Base-by-base conservation (phyloP, 192 early-diverging fungal genomes). In the Coemansia sp. region DNA sequence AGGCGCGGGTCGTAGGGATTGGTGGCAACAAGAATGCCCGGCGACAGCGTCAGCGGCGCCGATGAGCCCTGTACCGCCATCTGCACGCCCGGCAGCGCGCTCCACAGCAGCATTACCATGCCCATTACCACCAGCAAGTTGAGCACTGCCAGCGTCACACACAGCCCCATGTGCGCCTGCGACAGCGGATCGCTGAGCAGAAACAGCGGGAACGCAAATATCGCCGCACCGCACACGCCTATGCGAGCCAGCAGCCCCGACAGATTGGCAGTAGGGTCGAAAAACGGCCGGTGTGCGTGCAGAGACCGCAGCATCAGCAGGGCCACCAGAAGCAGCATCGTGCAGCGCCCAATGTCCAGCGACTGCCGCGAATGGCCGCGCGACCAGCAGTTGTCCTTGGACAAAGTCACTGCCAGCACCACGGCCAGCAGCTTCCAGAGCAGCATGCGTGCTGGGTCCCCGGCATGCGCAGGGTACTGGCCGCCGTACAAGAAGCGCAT, bases 371-470 rank as follows among this genome's bases (percentile, higher is more conserved):
- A 26, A 10, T 53, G 63, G 3, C 49, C 40, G 2, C 79, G 73
- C 15, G 78, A 70, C 65, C 83, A 72, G 59, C 86, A 87, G 57
- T 84, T 87, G 52, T 87, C 84, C 65, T 85, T 87, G 13, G 74
- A 56, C 39, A 85, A 57, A 26, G 83, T 38, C 0, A 77, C 73
- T 0, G 79, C 64, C 16, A 76, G 57, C 1, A 81, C 23, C 7
- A 85, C 70, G 5, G 63, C 70, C 16, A 75, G 16, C 13, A 87
- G 66, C 68, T 85, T 85, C 59, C 70, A 76, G 40, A 77, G 59
- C 79, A 87, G 80, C 44, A 79, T 42, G 12, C 82, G 78, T n/a
- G 83, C 68, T 14, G 83, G 78, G 33, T 85, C 81, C 3, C 63
- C 70, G 11, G 81, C 79, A 51, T 79, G 72, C 6, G 52, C 53